These are phyloP conservation scores for Sugiyamaella americana DNA, from an alignment of 805 yeast species.

Conservation along the genomic window DNA sequence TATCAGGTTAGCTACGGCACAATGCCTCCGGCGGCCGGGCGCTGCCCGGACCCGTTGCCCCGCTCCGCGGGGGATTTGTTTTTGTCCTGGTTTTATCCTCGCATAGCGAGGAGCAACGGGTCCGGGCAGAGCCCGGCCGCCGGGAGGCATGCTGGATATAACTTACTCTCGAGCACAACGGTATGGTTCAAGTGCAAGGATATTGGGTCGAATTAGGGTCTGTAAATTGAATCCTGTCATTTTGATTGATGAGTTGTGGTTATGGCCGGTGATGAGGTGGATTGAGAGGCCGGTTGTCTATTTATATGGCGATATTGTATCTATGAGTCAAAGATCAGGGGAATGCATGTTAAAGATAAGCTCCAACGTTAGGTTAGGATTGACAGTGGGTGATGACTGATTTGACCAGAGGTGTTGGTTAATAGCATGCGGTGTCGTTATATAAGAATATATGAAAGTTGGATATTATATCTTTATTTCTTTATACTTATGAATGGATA, in stretches of 20 bases:
- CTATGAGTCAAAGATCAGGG: neutral
- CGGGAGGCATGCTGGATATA: neutral
- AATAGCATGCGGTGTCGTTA: no score
- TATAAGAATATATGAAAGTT: no score
- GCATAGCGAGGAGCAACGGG: no score
- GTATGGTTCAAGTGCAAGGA: conserved; percentile 77
- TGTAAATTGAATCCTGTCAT: conserved; percentile 40
- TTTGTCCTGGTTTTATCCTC: neutral
- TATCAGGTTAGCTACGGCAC: conserved; percentile 11
- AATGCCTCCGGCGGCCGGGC: neutral
- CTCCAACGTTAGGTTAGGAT: neutral
- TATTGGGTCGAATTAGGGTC: conserved; percentile 76
- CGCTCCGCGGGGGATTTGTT: neutral
- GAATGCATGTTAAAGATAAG: neutral
- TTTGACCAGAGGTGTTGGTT: neutral
- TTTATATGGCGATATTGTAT: no score
- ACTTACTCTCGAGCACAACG: conserved; percentile 85
- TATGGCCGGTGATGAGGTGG: no score
- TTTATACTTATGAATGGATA: no score
- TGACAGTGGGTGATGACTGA: neutral
- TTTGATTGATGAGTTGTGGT: neutral
- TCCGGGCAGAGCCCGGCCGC: no score
- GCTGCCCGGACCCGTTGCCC: neutral
- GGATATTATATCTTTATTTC: no score
- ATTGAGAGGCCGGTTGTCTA: no score